phyloP scores from a whole-genome alignment of 139 green algal species.

The Deuterostichococcus epilithicus region DNA sequence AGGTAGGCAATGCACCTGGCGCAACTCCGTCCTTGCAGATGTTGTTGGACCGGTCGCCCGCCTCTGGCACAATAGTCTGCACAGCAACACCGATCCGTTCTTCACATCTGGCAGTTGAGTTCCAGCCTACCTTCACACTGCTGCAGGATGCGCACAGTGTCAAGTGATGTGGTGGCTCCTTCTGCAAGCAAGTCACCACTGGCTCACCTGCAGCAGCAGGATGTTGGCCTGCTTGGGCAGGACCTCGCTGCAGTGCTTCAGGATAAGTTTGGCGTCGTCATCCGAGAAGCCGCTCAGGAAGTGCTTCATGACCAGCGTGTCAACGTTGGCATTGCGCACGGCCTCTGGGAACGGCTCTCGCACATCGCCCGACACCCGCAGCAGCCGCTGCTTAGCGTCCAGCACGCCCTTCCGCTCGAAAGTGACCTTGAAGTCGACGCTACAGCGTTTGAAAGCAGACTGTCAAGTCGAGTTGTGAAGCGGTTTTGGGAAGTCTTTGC shows the following conservation, averaged over 20 bases:
- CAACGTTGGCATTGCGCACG: conserved; percentile 8
- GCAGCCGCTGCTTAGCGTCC: conserved; percentile 7
- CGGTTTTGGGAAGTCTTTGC: background rate
- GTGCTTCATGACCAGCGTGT: conserved; percentile 34
- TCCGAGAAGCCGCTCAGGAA: conserved; percentile 28
- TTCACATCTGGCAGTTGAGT: background rate
- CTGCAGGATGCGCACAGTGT: no score
- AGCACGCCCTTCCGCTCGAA: conserved; percentile 28
- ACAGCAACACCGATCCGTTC: background rate
- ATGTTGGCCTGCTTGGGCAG: conserved; percentile 10
- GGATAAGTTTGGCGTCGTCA: conserved; percentile 14
- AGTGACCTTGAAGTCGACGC: conserved; percentile 22
- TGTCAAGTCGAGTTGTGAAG: background rate
- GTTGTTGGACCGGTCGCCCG: conserved; percentile 22
- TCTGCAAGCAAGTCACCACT: background rate
- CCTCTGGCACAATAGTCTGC: conserved; percentile 31
- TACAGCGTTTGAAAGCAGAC: background rate
- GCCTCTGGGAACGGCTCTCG: conserved; percentile 18
- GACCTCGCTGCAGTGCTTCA: conserved; percentile 24
- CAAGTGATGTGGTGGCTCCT: background rate
- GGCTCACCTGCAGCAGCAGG: conserved; percentile 21
- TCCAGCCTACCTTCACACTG: no score
- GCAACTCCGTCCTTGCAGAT: conserved; percentile 22
- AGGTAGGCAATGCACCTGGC: conserved; percentile 8
- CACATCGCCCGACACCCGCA: conserved; percentile 16